Conservation (phyloP, 2,329 filamentous ascomycete species). For the Tolypocladium inflatum region DNA sequence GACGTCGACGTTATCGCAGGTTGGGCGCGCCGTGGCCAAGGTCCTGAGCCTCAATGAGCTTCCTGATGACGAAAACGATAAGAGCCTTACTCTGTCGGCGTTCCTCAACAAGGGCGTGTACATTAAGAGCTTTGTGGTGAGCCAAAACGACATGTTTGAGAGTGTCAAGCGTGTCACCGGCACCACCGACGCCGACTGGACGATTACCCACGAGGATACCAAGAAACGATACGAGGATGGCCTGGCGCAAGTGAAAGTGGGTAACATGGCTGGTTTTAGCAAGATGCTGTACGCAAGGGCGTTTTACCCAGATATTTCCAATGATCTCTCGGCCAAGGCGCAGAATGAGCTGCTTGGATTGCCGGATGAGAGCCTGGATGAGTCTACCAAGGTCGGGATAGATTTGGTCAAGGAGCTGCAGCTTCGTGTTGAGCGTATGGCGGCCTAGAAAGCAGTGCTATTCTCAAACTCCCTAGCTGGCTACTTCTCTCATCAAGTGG, state of each 20-base stretch:
- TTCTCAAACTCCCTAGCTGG: too few relatives aligned
- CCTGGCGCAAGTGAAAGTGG: conserved; percentile 27
- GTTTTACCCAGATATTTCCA: conserved; percentile 29
- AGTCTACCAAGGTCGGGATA: conserved; percentile 36
- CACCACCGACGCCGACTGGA: conserved; percentile 50
- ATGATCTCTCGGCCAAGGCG: conserved; percentile 26
- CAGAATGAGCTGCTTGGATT: conserved; percentile 42
- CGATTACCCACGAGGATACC: conserved; percentile 34
- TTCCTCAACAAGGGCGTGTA: conserved; percentile 36
- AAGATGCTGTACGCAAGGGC: conserved; percentile 41
- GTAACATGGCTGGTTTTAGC: conserved; percentile 30
- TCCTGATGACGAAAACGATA: conserved; percentile 24
- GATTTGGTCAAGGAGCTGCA: conserved; percentile 24
- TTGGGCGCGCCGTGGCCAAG: conserved; percentile 39
- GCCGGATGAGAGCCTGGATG: conserved; percentile 44
- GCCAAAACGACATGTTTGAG: conserved; percentile 54
- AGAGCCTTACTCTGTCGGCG: conserved; percentile 23
- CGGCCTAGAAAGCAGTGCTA: background rate
- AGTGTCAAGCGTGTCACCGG: conserved; percentile 47
- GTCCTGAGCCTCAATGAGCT: conserved; percentile 35
- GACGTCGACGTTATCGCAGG: conserved; percentile 41
- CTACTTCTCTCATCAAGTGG: background rate
- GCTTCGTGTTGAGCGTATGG: conserved; percentile 8
- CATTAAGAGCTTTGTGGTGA: conserved; percentile 46
- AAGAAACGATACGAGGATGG: conserved; percentile 37